Base-by-base conservation (phyloP, 805 yeast genomes). In the Saccharomycopsis lassenensis region DNA sequence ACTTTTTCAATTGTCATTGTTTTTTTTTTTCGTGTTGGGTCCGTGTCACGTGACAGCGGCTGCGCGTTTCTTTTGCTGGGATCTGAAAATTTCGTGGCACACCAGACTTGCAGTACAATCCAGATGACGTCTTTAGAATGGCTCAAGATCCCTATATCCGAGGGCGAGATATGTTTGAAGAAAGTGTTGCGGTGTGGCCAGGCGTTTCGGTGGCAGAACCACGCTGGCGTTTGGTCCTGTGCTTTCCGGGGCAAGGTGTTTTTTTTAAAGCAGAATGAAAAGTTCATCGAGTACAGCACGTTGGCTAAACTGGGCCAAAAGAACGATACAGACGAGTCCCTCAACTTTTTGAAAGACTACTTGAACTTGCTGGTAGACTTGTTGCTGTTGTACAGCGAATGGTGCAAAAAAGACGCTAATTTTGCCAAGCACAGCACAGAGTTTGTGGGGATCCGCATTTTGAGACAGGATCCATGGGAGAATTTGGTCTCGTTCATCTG, bases 401-500 rank as follows among this genome's bases (percentile, higher is more conserved):
- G 97, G 95, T 46, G 65, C 2, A 39, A 44, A 1, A 65, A 57
- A 14, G 93, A 85, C 52, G 33, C 61, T 14, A 55, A 61, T 15
- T 78, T 75, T 48, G 53, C 52, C 31, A 56, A 54, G 33, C 52
- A 52, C 36, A 36, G 59, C 4, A 44, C 54, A 25, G 51, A 49
- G 21, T 73, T 74, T 37, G 62, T 62, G 3, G 97, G 96, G 0
- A 75, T 89, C 14, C 61, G 98, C 21, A 84, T 89, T 44, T 65
- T 91, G 19, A 66, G 87, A 24, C 97, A 91, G 55, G 95, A 89
- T 46, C 97, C 98, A 0, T 91, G 97, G 97, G 98, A 91, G 48
- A 85, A 89, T 29, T 61, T 86, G 30, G 61, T 89, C 14, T 81
- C 91, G 2, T 91, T 89, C 46, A 91, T 91, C 7, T 91, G 97